Evolutionary conservation across 306 rosid species (phyloP).

Genomic region (Pueraria montana): DNA sequence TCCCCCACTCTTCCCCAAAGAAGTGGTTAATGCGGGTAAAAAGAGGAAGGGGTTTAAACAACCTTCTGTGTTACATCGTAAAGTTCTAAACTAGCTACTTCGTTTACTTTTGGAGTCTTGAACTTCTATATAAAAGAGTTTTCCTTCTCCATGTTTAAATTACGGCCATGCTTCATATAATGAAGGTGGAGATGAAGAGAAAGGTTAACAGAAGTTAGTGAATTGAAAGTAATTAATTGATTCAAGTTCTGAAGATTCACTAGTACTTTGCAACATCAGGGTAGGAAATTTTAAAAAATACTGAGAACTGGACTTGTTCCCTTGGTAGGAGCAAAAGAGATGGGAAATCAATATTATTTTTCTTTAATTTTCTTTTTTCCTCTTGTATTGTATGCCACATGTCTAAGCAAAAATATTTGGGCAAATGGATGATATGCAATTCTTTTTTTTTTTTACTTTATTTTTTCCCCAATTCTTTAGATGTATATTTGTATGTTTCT

Average conservation of each 20-base stretch:
- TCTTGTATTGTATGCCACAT: not conserved
- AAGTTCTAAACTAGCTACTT: conserved; percentile 11
- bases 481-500: not conserved
- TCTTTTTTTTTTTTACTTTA: not conserved
- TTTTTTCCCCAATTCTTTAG: not conserved
- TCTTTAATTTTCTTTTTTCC: not conserved
- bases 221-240: not conserved
- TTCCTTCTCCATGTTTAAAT: not conserved
- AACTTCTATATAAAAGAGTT: not conserved
- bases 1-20: not conserved
- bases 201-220: not conserved
- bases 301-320: not conserved
- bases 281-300: not conserved
- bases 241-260: too few relatives aligned
- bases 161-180: conserved; percentile 14
- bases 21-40: conserved; percentile 6
- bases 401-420: not conserved
- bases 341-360: not conserved
- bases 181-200: not conserved
- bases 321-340: not conserved
- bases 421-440: not conserved
- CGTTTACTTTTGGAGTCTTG: not conserved
- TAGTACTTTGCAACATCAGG: too few relatives aligned
- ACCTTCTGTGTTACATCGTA: not conserved
- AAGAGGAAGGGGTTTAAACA: not conserved